Evolutionary conservation across 2,329 filamentous ascomycete species (phyloP).

Genomic region (Cladosporium sp.): DNA sequence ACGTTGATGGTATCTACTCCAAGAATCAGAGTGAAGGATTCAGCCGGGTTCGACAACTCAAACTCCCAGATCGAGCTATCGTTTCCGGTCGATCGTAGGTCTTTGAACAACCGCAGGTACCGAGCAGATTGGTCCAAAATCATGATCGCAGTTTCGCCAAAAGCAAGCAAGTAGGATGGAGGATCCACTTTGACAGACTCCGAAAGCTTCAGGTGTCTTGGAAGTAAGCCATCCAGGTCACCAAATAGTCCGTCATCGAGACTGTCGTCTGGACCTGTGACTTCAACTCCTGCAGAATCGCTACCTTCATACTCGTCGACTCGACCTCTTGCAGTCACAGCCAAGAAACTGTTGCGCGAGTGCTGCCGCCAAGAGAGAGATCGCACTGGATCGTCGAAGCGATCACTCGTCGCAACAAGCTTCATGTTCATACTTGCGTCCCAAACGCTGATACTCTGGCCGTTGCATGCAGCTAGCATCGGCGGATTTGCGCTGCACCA

Average conservation of each 20-base stretch:
- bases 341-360: background rate
- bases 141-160: slow-evolving; percentile 22
- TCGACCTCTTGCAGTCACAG: background rate
- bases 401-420: background rate
- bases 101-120: slow-evolving; percentile 19
- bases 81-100: slow-evolving; percentile 13
- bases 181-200: slow-evolving; percentile 9
- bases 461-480: slow-evolving; percentile 12
- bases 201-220: background rate
- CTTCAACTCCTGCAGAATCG: background rate
- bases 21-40: slow-evolving; percentile 14
- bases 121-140: slow-evolving; percentile 17
- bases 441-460: slow-evolving; percentile 6
- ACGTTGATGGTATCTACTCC: background rate
- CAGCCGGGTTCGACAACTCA: slow-evolving; percentile 9
- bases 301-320: background rate
- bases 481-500: slow-evolving; percentile 14
- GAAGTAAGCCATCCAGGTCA: slow-evolving; percentile 12
- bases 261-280: slow-evolving; percentile 1
- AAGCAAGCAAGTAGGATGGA: slow-evolving; percentile 14
- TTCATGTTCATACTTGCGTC: background rate
- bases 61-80: slow-evolving; percentile 1
- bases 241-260: slow-evolving; percentile 20
- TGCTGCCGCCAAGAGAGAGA: background rate
- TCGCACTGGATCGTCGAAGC: background rate